Conservation (phyloP, 345 rosid species). For the Clarkia xantiana region DNA sequence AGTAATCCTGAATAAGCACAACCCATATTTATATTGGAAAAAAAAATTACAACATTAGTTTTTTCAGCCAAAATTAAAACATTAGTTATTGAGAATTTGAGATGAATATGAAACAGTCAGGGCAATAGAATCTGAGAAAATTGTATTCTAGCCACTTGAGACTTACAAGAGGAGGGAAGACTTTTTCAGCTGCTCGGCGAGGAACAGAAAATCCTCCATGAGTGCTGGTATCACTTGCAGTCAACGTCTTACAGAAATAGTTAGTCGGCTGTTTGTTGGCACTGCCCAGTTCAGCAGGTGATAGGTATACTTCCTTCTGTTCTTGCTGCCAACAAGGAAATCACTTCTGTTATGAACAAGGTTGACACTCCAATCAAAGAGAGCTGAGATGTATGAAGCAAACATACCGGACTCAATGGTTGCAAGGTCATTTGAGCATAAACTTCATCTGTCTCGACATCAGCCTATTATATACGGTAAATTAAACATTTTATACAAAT, state of each 20-base stretch:
- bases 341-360: neutral
- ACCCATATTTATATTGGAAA: no score
- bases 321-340: slow-evolving; percentile 21
- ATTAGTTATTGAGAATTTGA: no score
- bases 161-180: slow-evolving; percentile 41
- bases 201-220: slow-evolving; percentile 51
- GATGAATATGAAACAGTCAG: neutral
- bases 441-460: slow-evolving; percentile 68
- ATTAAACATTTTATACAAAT: neutral
- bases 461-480: slow-evolving; percentile 36
- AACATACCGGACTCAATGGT: slow-evolving; percentile 37
- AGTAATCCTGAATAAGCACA: slow-evolving; percentile 18
- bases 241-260: slow-evolving; percentile 40
- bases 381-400: neutral
- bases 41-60: no score
- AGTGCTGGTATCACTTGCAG: slow-evolving; percentile 43
- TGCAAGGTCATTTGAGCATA: slow-evolving; percentile 77
- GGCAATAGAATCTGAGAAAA: neutral
- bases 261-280: slow-evolving; percentile 37
- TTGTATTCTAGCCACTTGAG: neutral
- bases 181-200: slow-evolving; percentile 47
- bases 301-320: slow-evolving; percentile 29
- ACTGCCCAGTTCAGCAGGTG: slow-evolving; percentile 27
- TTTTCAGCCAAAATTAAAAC: no score
- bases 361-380: neutral